These are phyloP conservation scores for Citropsis articulata DNA, from an alignment of 345 rosid species.

Conservation along the genomic window DNA sequence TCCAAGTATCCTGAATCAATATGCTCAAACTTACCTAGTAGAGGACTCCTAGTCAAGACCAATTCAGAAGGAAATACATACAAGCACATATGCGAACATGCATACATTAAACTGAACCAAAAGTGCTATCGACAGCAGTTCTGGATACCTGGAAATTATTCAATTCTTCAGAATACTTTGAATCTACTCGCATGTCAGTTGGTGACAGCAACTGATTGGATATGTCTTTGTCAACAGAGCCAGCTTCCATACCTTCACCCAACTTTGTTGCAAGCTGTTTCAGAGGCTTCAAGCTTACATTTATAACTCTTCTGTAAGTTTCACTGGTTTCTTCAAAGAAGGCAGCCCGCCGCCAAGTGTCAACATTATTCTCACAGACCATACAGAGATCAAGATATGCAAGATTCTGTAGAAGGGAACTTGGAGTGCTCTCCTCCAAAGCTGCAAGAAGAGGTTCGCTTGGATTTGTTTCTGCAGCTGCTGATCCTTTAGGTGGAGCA, in stretches of 20 bases:
- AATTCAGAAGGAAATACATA: not conserved
- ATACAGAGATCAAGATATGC: constrained; percentile 94
- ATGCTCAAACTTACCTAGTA: not conserved
- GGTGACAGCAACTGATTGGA: constrained; percentile 48
- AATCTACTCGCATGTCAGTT: constrained; percentile 38
- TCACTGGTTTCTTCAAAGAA: constrained; percentile 91
- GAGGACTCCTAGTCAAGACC: not conserved
- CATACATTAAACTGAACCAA: not conserved
- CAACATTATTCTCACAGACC: constrained; percentile 90
- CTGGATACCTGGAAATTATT: constrained; percentile 69
- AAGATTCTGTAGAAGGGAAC: constrained; percentile 75
- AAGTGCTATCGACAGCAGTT: not conserved
- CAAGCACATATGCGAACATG: not conserved
- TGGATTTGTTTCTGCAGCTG: constrained; percentile 97
- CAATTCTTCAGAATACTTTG: constrained; percentile 50
- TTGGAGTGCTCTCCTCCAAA: constrained; percentile 65
- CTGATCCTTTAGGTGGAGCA: constrained; percentile 96
- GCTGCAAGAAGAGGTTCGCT: constrained; percentile 89
- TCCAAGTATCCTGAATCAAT: not conserved
- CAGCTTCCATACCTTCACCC: constrained; percentile 54
- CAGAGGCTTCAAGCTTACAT: constrained; percentile 74
- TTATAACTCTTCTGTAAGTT: constrained; percentile 77
- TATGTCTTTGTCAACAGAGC: constrained; percentile 39
- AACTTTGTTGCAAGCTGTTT: constrained; percentile 72
- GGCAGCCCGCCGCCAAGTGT: constrained; percentile 94